Percentiles rank a stretch among this genome's conserved stretches.
Conservation (phyloP, 108 stramenopile species). For the Tribonema minus region DNA sequence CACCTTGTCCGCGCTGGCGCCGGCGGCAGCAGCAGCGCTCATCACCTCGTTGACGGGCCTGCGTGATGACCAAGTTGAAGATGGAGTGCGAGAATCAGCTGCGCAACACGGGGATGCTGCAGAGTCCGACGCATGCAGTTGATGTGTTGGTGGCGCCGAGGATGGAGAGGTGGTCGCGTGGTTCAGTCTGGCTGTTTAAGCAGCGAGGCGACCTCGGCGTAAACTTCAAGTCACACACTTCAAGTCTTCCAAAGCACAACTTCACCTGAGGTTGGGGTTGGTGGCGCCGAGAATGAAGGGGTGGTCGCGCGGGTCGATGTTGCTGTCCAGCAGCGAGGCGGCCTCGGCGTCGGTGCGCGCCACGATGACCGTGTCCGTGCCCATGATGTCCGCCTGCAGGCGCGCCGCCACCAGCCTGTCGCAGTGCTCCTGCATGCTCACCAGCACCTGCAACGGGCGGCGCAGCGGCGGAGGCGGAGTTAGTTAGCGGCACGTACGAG, state of each 20-base stretch:
- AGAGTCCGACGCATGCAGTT: too few relatives aligned
- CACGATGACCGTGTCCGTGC: slow-evolving; percentile 72
- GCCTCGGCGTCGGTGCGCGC: slow-evolving; percentile 93
- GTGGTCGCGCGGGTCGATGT: slow-evolving; percentile 90
- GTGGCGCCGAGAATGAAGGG: slow-evolving; percentile 85
- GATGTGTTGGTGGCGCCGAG: slow-evolving; percentile 68
- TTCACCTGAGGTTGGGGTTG: slow-evolving; percentile 22
- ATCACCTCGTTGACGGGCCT: slow-evolving; percentile 64
- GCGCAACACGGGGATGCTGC: too few relatives aligned
- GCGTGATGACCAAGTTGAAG: background rate
- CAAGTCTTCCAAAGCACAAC: too few relatives aligned
- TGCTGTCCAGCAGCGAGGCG: slow-evolving; percentile 85
- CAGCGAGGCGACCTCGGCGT: too few relatives aligned
- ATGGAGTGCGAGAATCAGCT: background rate
- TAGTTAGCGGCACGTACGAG: too few relatives aligned
- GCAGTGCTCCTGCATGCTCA: slow-evolving; percentile 86
- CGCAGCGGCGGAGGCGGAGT: too few relatives aligned
- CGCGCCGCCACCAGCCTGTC: slow-evolving; percentile 86
- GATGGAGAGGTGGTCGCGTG: slow-evolving; percentile 92
- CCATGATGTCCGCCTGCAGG: slow-evolving; percentile 81
- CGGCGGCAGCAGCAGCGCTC: slow-evolving; percentile 50
- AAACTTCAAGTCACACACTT: too few relatives aligned
- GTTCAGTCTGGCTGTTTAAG: slow-evolving; percentile 79
- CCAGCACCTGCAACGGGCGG: slow-evolving; percentile 70
- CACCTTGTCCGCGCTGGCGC: slow-evolving; percentile 43